Base-by-base conservation (phyloP, 768 basidiomycete genomes). In the Suillus fuscotomentosus region DNA sequence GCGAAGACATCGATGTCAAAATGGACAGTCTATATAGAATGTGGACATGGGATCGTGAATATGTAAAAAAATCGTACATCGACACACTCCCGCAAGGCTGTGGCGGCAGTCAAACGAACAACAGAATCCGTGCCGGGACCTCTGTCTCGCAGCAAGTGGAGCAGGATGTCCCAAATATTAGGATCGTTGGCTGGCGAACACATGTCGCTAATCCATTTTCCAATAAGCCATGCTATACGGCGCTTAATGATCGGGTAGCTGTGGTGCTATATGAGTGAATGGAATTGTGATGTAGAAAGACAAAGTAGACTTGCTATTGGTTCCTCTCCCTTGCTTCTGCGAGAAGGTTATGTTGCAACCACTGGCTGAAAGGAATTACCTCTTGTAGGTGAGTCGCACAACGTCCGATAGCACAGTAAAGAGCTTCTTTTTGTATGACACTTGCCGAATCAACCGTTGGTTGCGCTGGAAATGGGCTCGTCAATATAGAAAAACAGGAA, bases 201-300 rank as follows among this genome's bases (percentile, higher is more conserved):
- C 63, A 84, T 82, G 55, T 94, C 90, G 15, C 86, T 80, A 41
- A 94, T 83, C 91, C 94, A 95, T 81, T 89, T 91, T 31, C 96
- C 95, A 54, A 98, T 84, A 5, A 98, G 79, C 95, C 95, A 97
- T 1, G 96, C 95, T 67, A 98, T 91, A 39, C 96, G 86, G n/a
- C 95, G 86, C 75, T 98, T 97, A 66, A 99, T 86, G 61, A 99
- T 91, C 0, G 92, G 91, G 72, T 91, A 94, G 63, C 95, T 97
- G 63, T 36, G 48, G 39, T 41, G 48, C 61, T 60, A 59, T 65
- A 63, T 71, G 24, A 64, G 56, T 22, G 41, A n/a, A 42, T 56
- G 62, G 62, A 34, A 13, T 8, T 56, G 62, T 63, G 36, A 13
- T 8, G 22, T 10, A 39, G 31, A 41, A 60, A 24, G 24, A 54